Evolutionary conservation across 23 red algal genomes (phyloP).

Genomic region (Gracilariopsis chorda): DNA sequence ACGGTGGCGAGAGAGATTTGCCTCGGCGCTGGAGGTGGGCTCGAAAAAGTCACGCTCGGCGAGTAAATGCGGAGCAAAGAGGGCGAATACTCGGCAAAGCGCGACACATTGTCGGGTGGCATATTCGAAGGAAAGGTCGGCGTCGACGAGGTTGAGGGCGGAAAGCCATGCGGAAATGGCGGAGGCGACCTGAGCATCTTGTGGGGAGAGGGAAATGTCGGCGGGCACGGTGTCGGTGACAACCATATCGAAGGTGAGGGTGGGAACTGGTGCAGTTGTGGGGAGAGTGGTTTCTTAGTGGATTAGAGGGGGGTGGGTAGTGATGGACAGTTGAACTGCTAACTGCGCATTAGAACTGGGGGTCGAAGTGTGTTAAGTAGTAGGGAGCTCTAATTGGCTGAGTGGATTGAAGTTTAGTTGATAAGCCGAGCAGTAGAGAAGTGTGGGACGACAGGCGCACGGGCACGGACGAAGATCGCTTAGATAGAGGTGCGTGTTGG

Average conservation of each 20-base stretch:
- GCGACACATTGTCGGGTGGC: slow-evolving; percentile 22
- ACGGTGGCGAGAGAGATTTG: slow-evolving; percentile 37
- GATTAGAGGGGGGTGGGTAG: neutral
- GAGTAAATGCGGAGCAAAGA: slow-evolving; percentile 27
- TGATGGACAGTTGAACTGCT: neutral
- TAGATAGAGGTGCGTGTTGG: too few species aligned
- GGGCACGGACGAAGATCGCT: too few species aligned
- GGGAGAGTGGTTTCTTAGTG: too few species aligned
- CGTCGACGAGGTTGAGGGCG: slow-evolving; percentile 19
- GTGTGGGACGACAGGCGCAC: slow-evolving; percentile 9
- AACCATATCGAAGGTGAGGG: neutral
- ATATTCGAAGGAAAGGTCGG: neutral
- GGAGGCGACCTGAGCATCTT: slow-evolving; percentile 17
- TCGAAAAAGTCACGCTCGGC: slow-evolving; percentile 24
- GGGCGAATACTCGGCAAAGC: slow-evolving; percentile 21
- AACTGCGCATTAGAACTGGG: slow-evolving; percentile 20
- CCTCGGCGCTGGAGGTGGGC: neutral
- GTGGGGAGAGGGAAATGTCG: neutral
- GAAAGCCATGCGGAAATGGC: slow-evolving; percentile 48
- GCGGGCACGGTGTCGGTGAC: neutral
- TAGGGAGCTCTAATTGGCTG: slow-evolving; percentile 3
- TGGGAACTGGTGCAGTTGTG: too few species aligned
- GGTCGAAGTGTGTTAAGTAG: neutral
- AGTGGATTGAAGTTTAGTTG: neutral
- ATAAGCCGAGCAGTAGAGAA: neutral